These are phyloP conservation scores for Auxenochlorella pyrenoidosa DNA, from an alignment of 139 green algal genomes.

Conservation along the genomic window DNA sequence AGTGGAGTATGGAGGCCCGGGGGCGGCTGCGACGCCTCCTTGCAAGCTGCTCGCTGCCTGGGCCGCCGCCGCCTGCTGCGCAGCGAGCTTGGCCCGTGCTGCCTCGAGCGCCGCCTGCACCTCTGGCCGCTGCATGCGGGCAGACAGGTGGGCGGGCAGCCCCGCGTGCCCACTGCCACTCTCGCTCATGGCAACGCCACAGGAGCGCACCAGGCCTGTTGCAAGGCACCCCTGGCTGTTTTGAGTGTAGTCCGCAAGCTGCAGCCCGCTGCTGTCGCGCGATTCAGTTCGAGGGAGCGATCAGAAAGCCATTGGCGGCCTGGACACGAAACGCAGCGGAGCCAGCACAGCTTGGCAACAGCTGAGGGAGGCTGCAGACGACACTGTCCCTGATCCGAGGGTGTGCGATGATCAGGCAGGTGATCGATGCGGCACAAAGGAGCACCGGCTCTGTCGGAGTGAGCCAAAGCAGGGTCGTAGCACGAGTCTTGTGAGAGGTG, in stretches of 20 bases:
- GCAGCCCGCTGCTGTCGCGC: background rate
- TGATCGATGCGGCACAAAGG: too few relatives aligned
- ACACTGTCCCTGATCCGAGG: too few relatives aligned
- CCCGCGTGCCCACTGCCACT: background rate
- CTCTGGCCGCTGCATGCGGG: conserved; percentile 21
- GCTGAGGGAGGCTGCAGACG: too few relatives aligned
- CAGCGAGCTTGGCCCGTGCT: conserved; percentile 36
- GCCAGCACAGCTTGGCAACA: too few relatives aligned
- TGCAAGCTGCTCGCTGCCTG: background rate
- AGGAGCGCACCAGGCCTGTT: background rate
- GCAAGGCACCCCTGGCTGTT: too few relatives aligned
- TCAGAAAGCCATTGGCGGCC: background rate
- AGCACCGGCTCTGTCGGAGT: too few relatives aligned
- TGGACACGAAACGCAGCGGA: background rate
- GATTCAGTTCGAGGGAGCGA: too few relatives aligned
- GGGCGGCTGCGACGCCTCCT: background rate
- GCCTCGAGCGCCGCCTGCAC: conserved; percentile 47
- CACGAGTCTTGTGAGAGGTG: too few relatives aligned
- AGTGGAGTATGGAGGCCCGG: too few relatives aligned
- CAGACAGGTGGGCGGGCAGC: background rate
- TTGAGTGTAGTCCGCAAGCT: too few relatives aligned
- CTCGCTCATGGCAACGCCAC: background rate
- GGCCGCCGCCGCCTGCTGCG: conserved; percentile 9
- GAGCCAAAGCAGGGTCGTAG: too few relatives aligned
- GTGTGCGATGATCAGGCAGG: too few relatives aligned